A percentile compares a stretch with the other conserved stretches of the same genome.
Conservation (phyloP, 768 basidiomycete genomes). For the Chlorophyllum brunneum region DNA sequence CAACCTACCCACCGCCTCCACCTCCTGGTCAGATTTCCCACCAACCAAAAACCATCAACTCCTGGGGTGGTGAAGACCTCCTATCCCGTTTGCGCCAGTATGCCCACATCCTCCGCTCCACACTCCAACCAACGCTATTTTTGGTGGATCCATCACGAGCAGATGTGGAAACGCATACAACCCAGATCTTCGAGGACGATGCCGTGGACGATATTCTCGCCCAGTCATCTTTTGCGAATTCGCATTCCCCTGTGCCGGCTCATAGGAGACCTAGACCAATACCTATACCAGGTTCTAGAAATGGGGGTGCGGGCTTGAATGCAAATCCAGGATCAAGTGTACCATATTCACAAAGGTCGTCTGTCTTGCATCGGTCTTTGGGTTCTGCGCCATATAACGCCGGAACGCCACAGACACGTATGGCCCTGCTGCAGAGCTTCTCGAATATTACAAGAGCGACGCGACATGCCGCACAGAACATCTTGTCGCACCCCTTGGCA, state of each 20-base stretch:
- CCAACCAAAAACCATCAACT: slow-evolving; percentile 41
- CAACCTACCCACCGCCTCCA: slow-evolving; percentile 63
- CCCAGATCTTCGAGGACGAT: slow-evolving; percentile 76
- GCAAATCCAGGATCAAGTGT: neutral
- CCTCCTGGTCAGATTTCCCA: slow-evolving; percentile 36
- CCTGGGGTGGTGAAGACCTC: slow-evolving; percentile 89
- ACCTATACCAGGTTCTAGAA: slow-evolving; percentile 29
- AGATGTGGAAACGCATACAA: slow-evolving; percentile 92
- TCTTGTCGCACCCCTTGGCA: slow-evolving; percentile 91
- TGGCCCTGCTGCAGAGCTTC: slow-evolving; percentile 88
- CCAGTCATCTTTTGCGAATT: slow-evolving; percentile 71
- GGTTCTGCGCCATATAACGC: slow-evolving; percentile 42
- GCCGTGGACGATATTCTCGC: slow-evolving; percentile 86
- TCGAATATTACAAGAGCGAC: slow-evolving; percentile 93
- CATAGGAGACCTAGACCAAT: slow-evolving; percentile 74
- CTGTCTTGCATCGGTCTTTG: slow-evolving; percentile 78
- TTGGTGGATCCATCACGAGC: slow-evolving; percentile 88
- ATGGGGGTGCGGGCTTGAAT: slow-evolving; percentile 32
- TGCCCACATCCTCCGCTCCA: slow-evolving; percentile 80
- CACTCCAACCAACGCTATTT: slow-evolving; percentile 80
- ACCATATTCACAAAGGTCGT: slow-evolving; percentile 58
- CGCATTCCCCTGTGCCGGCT: slow-evolving; percentile 79
- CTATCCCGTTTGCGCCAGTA: slow-evolving; percentile 72
- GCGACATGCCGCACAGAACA: slow-evolving; percentile 90
- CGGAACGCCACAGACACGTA: slow-evolving; percentile 53